Base-by-base conservation (phyloP, 2,329 filamentous ascomycete species). In the Phaeoacremonium minimum region DNA sequence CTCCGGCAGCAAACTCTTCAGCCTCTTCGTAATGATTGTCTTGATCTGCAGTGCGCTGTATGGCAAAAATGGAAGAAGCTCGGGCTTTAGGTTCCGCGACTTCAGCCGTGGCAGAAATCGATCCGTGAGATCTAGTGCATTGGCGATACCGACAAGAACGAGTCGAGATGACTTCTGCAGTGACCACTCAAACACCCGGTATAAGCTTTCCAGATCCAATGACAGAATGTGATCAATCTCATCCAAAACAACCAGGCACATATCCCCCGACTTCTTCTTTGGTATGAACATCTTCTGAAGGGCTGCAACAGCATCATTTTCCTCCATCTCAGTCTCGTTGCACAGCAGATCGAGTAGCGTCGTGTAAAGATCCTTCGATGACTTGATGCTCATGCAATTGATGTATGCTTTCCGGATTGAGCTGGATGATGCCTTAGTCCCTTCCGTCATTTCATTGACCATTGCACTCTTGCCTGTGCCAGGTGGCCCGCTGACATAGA, bases 371-470 rank as follows among this genome's bases (percentile, higher is more conserved):
- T 96, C 90, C 46, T 80, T 82, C 3, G 89, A 87, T 20, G 81
- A 87, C 53, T 93, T 94, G 61, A 96, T 82, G 61, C 90, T 95
- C 82, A 96, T 96, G 63, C 93, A 98, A 58, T 98, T 98, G 70
- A 98, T 75, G 53, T 90, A 91, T 3, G 82, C 81, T 36, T 83
- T 80, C 50, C 78, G 80, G 36, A 93, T 67, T 4, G 60, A 60
- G 11, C 60, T 51, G 3, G 67, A 64, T 20, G 67, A 64, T 4
- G 65, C 55, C 9, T 66, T 64, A 33, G 83, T 63, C 30, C 79
- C 69, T 32, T 77, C 67, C 32, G 85, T 85, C 34, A 95, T 77
- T 55, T 94, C 83, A 44, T 82, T 82, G 43, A 97, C 80, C 70
- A 97, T 84, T 18, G 93, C 93, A 58, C 90, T 97, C 67, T 98